Conservation (phyloP, 1,284 basidiomycete species). For the Sanghuangporus weigelae region DNA sequence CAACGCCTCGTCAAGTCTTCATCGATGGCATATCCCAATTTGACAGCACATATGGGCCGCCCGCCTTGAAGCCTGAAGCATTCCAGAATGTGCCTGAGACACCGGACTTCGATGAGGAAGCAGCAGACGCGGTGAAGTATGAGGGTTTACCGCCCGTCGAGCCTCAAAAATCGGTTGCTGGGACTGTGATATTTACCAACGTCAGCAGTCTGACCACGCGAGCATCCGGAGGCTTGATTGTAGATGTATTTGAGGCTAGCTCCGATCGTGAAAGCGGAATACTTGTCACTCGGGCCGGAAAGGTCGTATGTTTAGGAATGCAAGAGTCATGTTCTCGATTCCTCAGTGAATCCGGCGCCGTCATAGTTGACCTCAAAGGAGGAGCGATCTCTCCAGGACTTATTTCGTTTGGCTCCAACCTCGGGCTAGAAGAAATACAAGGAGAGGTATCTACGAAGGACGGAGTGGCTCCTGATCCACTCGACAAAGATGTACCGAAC, state of each 20-base stretch:
- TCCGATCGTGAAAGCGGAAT: conserved; percentile 27
- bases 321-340: conserved; percentile 31
- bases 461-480: conserved; percentile 51
- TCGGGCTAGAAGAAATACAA: conserved; percentile 37
- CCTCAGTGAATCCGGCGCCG: neutral
- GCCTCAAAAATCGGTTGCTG: conserved; percentile 30
- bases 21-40: conserved; percentile 68
- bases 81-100: conserved; percentile 48
- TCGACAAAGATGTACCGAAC: conserved; percentile 38
- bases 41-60: conserved; percentile 31
- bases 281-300: conserved; percentile 39
- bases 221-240: conserved; percentile 23
- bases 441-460: conserved; percentile 64
- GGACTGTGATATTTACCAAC: conserved; percentile 52
- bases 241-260: conserved; percentile 23
- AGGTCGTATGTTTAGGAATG: conserved; percentile 32
- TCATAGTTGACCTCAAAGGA: conserved; percentile 24
- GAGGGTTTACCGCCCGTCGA: conserved; percentile 63
- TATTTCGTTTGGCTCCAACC: conserved; percentile 18
- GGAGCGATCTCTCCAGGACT: conserved; percentile 20
- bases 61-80: conserved; percentile 37
- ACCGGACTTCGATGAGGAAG: conserved; percentile 57
- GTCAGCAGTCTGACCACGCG: conserved; percentile 45
- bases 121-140: conserved; percentile 46
- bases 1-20: conserved; percentile 68